These are phyloP conservation scores for Bolboschoenoplectus hybrid DNA, from an alignment of 202 grass and related monocot genomes.

Conservation along the genomic window DNA sequence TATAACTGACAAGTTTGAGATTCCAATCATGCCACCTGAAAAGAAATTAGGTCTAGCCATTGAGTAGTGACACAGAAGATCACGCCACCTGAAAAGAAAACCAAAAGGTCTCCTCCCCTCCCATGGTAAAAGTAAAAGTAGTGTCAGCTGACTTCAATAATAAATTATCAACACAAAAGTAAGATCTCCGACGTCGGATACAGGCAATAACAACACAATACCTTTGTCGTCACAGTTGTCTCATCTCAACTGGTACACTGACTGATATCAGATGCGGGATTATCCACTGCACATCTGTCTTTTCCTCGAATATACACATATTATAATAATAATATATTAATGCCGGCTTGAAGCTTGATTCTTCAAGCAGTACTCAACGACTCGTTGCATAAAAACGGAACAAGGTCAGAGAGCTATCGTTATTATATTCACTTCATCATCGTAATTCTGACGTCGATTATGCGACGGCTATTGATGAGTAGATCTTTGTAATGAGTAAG, in stretches of 20 bases:
- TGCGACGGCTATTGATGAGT: slow-evolving; percentile 12
- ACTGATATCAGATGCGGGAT: slow-evolving; percentile 13
- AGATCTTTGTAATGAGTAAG: slow-evolving; percentile 28
- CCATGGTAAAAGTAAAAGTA: neutral
- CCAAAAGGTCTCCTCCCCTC: neutral
- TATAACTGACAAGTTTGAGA: too few relatives aligned
- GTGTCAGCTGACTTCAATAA: neutral
- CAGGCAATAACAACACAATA: neutral
- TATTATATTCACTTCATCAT: neutral
- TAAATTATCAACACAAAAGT: neutral
- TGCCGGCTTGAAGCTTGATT: neutral
- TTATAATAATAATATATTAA: neutral
- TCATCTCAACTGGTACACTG: neutral
- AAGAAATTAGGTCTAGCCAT: neutral
- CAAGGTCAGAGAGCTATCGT: neutral
- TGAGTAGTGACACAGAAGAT: neutral
- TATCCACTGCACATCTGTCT: slow-evolving; percentile 21
- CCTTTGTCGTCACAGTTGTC: slow-evolving; percentile 1
- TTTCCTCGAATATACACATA: slow-evolving; percentile 5
- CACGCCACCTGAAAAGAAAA: slow-evolving; percentile 4
- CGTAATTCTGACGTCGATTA: slow-evolving; percentile 2
- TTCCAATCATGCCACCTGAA: neutral
- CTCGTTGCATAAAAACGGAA: slow-evolving; percentile 21
- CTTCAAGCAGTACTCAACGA: neutral
- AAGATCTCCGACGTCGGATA: slow-evolving; percentile 18